Percentiles rank a stretch among this genome's conserved stretches.
These are phyloP conservation scores for Salix caprea DNA, from an alignment of 345 rosid species.

Conservation along the genomic window DNA sequence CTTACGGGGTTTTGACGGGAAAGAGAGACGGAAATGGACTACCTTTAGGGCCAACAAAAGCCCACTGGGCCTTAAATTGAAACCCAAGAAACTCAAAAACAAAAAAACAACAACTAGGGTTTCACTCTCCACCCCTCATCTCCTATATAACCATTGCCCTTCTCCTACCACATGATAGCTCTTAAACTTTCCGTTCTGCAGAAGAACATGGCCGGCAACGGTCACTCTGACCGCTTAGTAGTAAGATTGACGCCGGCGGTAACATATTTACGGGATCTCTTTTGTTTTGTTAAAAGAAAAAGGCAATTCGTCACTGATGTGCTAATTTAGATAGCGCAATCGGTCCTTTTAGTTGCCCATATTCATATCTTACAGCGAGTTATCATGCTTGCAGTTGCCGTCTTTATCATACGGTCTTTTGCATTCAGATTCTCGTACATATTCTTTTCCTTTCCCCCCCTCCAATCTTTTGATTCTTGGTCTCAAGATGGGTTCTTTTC, in stretches of 20 bases:
- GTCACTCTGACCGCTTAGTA: no score
- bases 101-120: background rate
- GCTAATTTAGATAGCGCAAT: conserved; percentile 32
- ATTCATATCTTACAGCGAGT: conserved; percentile 14
- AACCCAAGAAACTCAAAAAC: background rate
- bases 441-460: no score
- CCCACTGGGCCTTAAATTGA: background rate
- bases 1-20: no score
- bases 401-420: conserved; percentile 2
- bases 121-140: background rate
- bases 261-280: no score
- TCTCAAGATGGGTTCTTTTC: no score
- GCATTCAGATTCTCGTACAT: conserved; percentile 42
- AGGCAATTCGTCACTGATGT: conserved; percentile 46
- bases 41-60: no score
- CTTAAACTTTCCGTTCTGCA: no score
- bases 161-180: no score
- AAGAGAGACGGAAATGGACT: no score
- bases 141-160: no score
- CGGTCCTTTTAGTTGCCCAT: conserved; percentile 52
- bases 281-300: background rate
- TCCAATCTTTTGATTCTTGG: background rate
- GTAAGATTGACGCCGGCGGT: no score
- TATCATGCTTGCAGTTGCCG: conserved; percentile 28
- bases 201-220: no score